Evolutionary conservation across 2,329 filamentous ascomycete genomes (phyloP).

Genomic region (Pyrenophora tritici-repentis): DNA sequence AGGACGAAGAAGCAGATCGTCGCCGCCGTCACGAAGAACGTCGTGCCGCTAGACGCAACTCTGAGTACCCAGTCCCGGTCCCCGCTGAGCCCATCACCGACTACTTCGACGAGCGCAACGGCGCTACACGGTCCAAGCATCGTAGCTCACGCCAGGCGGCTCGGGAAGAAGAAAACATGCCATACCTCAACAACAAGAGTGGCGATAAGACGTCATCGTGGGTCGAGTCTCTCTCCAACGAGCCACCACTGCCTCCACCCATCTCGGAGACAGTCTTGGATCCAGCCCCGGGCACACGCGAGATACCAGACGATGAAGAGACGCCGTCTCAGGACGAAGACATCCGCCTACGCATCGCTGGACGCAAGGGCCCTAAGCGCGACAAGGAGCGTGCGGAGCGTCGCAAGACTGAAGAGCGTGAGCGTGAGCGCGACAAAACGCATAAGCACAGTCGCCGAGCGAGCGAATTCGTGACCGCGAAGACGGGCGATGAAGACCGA

Average conservation of each 20-base stretch:
- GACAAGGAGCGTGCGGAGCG: constrained; percentile 39
- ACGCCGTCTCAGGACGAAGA: constrained; percentile 47
- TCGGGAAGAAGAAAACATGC: constrained; percentile 40
- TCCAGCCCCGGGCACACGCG: constrained; percentile 32
- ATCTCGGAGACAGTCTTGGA: constrained; percentile 55
- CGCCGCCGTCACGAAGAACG: constrained; percentile 53
- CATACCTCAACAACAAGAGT: constrained; percentile 44
- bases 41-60: constrained; percentile 45
- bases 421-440: constrained; percentile 36
- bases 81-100: constrained; percentile 48
- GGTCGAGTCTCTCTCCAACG: constrained; percentile 54
- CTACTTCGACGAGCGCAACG: constrained; percentile 54
- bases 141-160: constrained; percentile 33
- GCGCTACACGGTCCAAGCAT: constrained; percentile 26
- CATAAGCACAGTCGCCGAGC: constrained; percentile 35
- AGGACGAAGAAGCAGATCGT: constrained; percentile 45
- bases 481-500: constrained; percentile 26
- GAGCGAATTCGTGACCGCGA: constrained; percentile 30
- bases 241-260: constrained; percentile 54
- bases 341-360: constrained; percentile 43
- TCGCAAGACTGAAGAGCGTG: constrained; percentile 31
- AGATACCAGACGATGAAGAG: constrained; percentile 39
- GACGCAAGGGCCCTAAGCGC: constrained; percentile 35
- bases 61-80: constrained; percentile 36
- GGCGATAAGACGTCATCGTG: constrained; percentile 57